Evolutionary conservation across 2,329 filamentous ascomycete genomes (phyloP), one percentile per base, ranked within the genome.

Genomic region (Diaporthe ampelina): DNA sequence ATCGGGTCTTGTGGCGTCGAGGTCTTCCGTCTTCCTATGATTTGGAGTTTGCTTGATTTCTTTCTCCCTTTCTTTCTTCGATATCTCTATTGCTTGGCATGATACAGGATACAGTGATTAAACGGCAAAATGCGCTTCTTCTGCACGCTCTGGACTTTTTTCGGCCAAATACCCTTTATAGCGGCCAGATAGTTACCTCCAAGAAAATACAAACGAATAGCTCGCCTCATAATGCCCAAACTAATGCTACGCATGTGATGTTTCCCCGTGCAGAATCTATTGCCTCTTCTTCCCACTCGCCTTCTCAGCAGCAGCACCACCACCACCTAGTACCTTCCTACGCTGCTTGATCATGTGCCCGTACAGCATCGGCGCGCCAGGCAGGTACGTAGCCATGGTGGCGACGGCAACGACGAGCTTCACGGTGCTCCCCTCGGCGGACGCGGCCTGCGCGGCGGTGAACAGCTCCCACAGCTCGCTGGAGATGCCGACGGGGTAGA

Each of bases 321-420:
- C 61, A 6, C 88, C 89, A 72, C 91, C 90, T 86, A 95, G 86
- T 71, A 96, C 91, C 89, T 95, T 97, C 78, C 91, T 89, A 78
- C 96, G 89, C 88, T 99, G 97, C 76, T 89, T 88, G 88, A 98
- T 94, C 97, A 99, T 98, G 84, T 99, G 94, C 29, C 94, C 95
- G 82, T 97, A 98, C 74, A 98, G 85, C 73, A 97, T 89, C 80
- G 97, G 97, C 5, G 94, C 80, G 86, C 94, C 93, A 75, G 76
- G 78, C 57, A 79, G 73, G 74, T 80, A 80, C 37, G 73, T 72
- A 7, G 37, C 40, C 73, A 74, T 68, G 43, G 78, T 70, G 17
- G 75, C 77, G n/a, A 69, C 61, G 13, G 79, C 76, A 40, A 78
- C 67, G 11, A 54, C 76, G 63, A 74, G 76, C 13, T 71, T 73